A percentile compares a stretch with the other conserved stretches of the same genome.
Evolutionary conservation across 116 monocot species (phyloP).

Genomic region (Dioscorea cayenensis): DNA sequence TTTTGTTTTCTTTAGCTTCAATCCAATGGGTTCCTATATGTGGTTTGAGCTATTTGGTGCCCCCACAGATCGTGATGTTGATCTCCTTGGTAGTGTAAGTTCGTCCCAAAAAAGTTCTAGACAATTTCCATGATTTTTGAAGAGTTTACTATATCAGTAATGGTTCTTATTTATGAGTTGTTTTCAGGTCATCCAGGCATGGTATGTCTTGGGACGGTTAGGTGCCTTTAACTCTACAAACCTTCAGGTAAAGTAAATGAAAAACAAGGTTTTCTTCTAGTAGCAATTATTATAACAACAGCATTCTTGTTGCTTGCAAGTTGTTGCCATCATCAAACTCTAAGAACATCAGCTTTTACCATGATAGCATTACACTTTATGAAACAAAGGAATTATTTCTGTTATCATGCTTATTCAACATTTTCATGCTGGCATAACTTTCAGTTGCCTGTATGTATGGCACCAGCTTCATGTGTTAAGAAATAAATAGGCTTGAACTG

Average conservation of each 20-base stretch:
- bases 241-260: conserved; percentile 58
- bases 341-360: not conserved
- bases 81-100: conserved; percentile 93
- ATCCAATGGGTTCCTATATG: conserved; percentile 79
- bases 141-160: not conserved
- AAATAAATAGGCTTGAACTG: too few relatives aligned
- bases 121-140: not conserved
- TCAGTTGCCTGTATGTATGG: too few relatives aligned
- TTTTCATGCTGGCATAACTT: too few relatives aligned
- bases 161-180: not conserved
- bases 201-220: conserved; percentile 99
- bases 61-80: conserved; percentile 90
- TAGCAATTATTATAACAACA: not conserved
- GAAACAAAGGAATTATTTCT: too few relatives aligned
- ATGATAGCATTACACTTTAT: too few relatives aligned
- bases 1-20: conserved; percentile 58
- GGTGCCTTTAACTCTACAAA: conserved; percentile 95
- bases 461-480: too few relatives aligned
- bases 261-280: not conserved
- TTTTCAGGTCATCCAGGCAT: conserved; percentile 84
- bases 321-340: not conserved
- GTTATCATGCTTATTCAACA: too few relatives aligned
- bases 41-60: conserved; percentile 96
- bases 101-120: not conserved
- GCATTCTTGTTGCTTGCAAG: not conserved